Base-by-base conservation (phyloP, 352 stramenopile genomes). In the Peronospora farinosa region DNA sequence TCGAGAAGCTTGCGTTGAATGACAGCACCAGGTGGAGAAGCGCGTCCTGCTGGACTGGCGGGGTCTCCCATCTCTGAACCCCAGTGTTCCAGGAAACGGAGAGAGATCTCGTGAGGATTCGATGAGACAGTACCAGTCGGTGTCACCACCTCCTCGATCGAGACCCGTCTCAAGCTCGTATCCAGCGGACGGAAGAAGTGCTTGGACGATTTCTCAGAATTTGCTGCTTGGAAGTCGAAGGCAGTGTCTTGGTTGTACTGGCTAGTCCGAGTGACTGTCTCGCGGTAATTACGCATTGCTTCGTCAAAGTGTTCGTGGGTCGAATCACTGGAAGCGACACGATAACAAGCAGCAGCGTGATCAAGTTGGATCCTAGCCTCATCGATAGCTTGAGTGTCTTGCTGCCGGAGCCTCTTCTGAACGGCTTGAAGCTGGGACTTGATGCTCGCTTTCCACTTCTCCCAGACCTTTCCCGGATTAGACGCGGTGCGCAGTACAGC, bases 341-440 rank as follows among this genome's bases (percentile, higher is more conserved):
- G 25, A 36, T 46, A 46, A 13, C 40, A 25, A 35, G 21, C 12
- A 25, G 40, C 25, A 15, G 23, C 40, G n/a, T 33, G 40, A 46
- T 46, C 13, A n/a, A 46, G 21, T 6, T 35, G 23, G 13, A 37
- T 15, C 2, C 13, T 25, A 19, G 25, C 40, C 12, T 21, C 13
- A 2, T 46, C 21, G 5, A 46, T 13, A 23, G 25, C 40, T 11
- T 33, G 25, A 12, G n/a, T 23, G n/a, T 46, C 25, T 46, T 36
- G 40, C 0, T 19, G 11, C 5, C 25, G 40, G 7, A 36, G 13
- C 21, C 37, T 46, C 40, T 46, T 35, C 16, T 46, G 25, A 0
- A 46, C 40, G 5, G 5, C 21, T 25, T 46, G 25, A 0, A 46
- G 40, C 15, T 46, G 40, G 0, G 13, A 13, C 40, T 37, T 46